Percentiles rank a stretch among this genome's conserved stretches.
These are phyloP conservation scores for Plasmopara muralis DNA, from an alignment of 352 stramenopile species.

Conservation along the genomic window DNA sequence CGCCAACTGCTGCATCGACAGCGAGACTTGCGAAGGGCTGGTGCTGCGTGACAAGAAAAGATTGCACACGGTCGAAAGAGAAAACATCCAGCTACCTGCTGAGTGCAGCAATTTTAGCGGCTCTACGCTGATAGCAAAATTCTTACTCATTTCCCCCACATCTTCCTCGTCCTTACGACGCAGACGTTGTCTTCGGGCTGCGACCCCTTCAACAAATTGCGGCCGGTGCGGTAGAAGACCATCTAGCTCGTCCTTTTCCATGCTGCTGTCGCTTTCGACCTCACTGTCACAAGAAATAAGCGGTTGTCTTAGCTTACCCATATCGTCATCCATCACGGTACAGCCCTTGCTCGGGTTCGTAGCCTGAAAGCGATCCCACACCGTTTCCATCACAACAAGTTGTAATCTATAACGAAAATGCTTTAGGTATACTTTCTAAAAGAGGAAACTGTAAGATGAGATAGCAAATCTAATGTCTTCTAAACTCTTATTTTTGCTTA, in stretches of 20 bases:
- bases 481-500: neutral
- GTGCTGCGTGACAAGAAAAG: slow-evolving; percentile 9
- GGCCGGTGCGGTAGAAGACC: slow-evolving; percentile 12
- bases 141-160: slow-evolving; percentile 23
- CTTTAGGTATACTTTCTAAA: neutral
- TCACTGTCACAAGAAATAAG: slow-evolving; percentile 27
- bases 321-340: slow-evolving; percentile 30
- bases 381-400: slow-evolving; percentile 12
- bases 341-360: slow-evolving; percentile 13
- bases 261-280: slow-evolving; percentile 10
- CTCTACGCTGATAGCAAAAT: slow-evolving; percentile 22
- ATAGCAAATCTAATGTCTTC: neutral
- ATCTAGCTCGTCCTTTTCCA: slow-evolving; percentile 17
- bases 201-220: slow-evolving; percentile 18
- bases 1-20: slow-evolving; percentile 20
- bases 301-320: slow-evolving; percentile 26
- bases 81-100: slow-evolving; percentile 24
- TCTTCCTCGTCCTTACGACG: slow-evolving; percentile 40
- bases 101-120: slow-evolving; percentile 26
- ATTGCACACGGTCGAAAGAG: slow-evolving; percentile 18
- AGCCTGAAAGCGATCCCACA: slow-evolving; percentile 24
- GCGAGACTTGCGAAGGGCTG: slow-evolving; percentile 10
- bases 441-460: no score
- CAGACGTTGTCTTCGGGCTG: slow-evolving; percentile 23
- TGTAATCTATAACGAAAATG: neutral